phyloP scores from a whole-genome alignment of 129 eudicot species.

The Lactuca sativa region DNA sequence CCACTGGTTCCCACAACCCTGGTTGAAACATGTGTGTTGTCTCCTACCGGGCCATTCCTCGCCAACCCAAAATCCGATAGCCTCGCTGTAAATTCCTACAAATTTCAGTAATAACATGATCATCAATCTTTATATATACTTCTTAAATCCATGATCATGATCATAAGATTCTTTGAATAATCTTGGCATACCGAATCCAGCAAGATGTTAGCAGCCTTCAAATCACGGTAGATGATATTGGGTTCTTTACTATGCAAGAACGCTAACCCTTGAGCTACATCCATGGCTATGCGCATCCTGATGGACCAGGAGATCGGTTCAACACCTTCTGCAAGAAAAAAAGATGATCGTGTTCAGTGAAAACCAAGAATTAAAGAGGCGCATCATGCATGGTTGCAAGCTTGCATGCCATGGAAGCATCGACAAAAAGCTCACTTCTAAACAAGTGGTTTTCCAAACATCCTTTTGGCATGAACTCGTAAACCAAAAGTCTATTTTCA shows the following conservation, averaged over 20 bases:
- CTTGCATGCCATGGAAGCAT: not conserved
- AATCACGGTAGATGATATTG: conserved; percentile 66
- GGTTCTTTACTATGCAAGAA: conserved; percentile 63
- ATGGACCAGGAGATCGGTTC: conserved; percentile 66
- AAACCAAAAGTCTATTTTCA: conserved; percentile 56
- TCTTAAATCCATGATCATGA: not conserved
- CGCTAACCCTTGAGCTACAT: conserved; percentile 67
- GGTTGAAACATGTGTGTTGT: conserved; percentile 78
- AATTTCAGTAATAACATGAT: not conserved
- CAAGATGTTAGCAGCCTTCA: conserved; percentile 68
- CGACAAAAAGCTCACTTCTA: conserved; percentile 45
- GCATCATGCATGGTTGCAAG: not conserved
- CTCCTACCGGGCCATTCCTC: conserved; percentile 70
- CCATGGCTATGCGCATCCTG: conserved; percentile 58
- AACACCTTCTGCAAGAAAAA: conserved; percentile 46
- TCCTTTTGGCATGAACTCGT: conserved; percentile 76
- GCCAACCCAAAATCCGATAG: conserved; percentile 76
- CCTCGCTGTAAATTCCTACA: conserved; percentile 60
- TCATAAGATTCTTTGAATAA: not conserved
- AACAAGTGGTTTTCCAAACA: conserved; percentile 63
- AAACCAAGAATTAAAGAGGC: not conserved
- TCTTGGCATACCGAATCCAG: conserved; percentile 54
- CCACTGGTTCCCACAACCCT: conserved; percentile 72
- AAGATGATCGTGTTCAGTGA: conserved; percentile 10
- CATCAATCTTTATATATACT: not conserved